Evolutionary conservation across 768 basidiomycete genomes (phyloP), one percentile per base, ranked within the genome.

Genomic region (Tricholoma furcatifolium): DNA sequence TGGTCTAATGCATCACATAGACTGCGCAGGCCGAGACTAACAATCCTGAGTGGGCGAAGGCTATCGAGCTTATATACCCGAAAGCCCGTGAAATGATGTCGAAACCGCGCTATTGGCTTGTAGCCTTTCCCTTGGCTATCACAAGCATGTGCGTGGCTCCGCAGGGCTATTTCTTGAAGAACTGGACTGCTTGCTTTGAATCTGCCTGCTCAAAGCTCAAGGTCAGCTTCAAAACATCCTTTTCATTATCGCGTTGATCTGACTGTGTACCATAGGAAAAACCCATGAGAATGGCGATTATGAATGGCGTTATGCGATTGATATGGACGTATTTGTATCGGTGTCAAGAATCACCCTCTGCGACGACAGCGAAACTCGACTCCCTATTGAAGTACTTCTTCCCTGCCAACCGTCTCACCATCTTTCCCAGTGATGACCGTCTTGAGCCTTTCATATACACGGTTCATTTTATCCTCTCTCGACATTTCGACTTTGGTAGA

Each of bases 291-390:
- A 72, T 81, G 0, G 77, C 82, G 2, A 79, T 91, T 18, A 75
- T 95, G 72, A 95, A 94, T 59, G 90, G 91, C 11, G 81, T 90
- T 51, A 65, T 93, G 56, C 84, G 95, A 8, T 69, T 97, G 38
- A 71, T 94, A 31, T 98, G 94, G 95, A 91, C 93, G 2, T 98
- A 97, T 67, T 75, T 97, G n/a, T 95, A 92, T 64, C 87, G 95
- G 14, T 95, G 93, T 63, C 85, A 88, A 57, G 95, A 98, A 67
- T 79, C 88, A 5, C 73, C 82, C 2, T 89, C 93, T 0, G 87
- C 89, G 2, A 85, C 84, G n/a, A 82, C 84, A n/a, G 71, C 83
- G 24, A 92, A 87, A 62, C 69, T 98, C 36, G 93, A 97, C 56
- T 71, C 69, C 0, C 62, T 95, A 35, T 63, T 91, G 45, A 91